These are phyloP conservation scores for Tricladium varicosporioides DNA, from an alignment of 2,329 filamentous ascomycete genomes.

Conservation along the genomic window DNA sequence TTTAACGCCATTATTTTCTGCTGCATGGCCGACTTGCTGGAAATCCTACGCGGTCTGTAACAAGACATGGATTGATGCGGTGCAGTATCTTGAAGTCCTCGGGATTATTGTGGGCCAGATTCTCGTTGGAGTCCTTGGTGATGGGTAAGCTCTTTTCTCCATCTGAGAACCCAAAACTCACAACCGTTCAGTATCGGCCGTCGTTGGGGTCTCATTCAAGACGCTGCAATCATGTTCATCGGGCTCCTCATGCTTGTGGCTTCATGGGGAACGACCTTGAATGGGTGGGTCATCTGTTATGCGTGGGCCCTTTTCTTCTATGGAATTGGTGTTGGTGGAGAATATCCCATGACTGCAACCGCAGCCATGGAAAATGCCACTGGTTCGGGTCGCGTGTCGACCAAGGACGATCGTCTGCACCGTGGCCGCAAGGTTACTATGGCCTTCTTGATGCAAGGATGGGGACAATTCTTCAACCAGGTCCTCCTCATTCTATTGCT, in stretches of 20 bases:
- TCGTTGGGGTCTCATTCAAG: conserved; percentile 93
- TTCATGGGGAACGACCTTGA: conserved; percentile 80
- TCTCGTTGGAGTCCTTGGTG: conserved; percentile 76
- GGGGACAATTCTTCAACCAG: conserved; percentile 96
- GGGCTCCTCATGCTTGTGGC: conserved; percentile 90
- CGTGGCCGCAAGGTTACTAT: conserved; percentile 93
- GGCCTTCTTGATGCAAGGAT: conserved; percentile 97
- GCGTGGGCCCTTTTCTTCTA: conserved; percentile 94
- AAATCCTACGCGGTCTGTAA: conserved; percentile 61
- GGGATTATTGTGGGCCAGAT: conserved; percentile 96
- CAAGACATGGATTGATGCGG: conserved; percentile 75
- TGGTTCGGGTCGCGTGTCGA: conserved; percentile 82
- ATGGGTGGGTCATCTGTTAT: conserved; percentile 98
- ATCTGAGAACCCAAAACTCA: conserved; percentile 6
- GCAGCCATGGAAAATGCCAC: conserved; percentile 91
- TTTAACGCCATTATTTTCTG: conserved; percentile 75
- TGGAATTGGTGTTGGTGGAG: conserved; percentile 72
- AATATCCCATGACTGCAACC: conserved; percentile 96
- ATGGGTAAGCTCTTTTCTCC: conserved; percentile 49
- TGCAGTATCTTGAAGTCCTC: conserved; percentile 89
- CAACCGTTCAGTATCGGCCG: conserved; percentile 71
- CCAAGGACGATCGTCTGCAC: conserved; percentile 88
- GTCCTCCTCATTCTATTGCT: conserved; percentile 82
- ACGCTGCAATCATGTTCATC: conserved; percentile 90
- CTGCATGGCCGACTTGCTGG: conserved; percentile 81